These are phyloP conservation scores for Ustilago esculenta DNA, from an alignment of 1,284 basidiomycete genomes.

Conservation along the genomic window DNA sequence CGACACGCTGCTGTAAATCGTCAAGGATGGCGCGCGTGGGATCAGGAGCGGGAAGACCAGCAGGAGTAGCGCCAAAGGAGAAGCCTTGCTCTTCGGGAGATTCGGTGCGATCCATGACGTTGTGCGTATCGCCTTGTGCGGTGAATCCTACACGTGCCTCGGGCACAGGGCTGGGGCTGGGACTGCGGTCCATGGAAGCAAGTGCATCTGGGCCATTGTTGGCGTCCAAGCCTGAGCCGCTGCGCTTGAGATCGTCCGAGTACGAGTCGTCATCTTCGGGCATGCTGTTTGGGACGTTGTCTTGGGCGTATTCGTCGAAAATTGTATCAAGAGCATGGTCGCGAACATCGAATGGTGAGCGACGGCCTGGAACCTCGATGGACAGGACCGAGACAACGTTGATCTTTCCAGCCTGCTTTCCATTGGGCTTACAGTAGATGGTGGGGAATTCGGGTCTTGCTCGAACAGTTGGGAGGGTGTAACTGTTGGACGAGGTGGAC, in stretches of 20 bases:
- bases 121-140: slow-evolving; percentile 36
- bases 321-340: slow-evolving; percentile 49
- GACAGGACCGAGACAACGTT: slow-evolving; percentile 88
- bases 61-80: slow-evolving; percentile 54
- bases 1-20: slow-evolving; percentile 85
- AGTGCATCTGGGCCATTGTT: slow-evolving; percentile 1
- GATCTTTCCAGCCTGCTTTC: slow-evolving; percentile 70
- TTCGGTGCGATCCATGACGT: slow-evolving; percentile 23
- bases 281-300: slow-evolving; percentile 6
- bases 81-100: slow-evolving; percentile 44
- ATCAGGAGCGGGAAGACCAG: slow-evolving; percentile 60
- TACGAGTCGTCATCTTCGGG: slow-evolving; percentile 41
- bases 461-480: slow-evolving; percentile 76
- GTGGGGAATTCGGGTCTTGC: slow-evolving; percentile 87
- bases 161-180: slow-evolving; percentile 26
- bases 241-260: slow-evolving; percentile 57
- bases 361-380: slow-evolving; percentile 83
- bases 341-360: slow-evolving; percentile 71
- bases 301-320: slow-evolving; percentile 34
- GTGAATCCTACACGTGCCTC: slow-evolving; percentile 23
- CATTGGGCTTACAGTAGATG: slow-evolving; percentile 73
- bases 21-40: slow-evolving; percentile 80
- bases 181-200: slow-evolving; percentile 4
- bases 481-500: slow-evolving; percentile 29
- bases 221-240: slow-evolving; percentile 19